A percentile compares a stretch with the other conserved stretches of the same genome.
Conservation (phyloP, 2,329 filamentous ascomycete species). For the Stagonosporopsis vannaccii region DNA sequence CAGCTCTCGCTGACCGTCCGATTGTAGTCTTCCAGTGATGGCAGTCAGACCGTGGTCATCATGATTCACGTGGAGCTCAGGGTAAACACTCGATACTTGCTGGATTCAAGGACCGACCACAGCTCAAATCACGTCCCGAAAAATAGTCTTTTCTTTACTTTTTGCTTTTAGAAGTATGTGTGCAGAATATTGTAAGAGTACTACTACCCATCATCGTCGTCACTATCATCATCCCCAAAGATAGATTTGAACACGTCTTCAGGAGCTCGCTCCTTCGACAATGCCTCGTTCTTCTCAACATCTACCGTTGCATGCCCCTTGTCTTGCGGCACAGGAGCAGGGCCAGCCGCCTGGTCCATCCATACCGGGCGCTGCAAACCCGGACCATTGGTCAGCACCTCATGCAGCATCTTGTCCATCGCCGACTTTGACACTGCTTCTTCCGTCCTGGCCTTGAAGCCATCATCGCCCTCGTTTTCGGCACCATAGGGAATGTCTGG, state of each 20-base stretch:
- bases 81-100: background rate
- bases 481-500: constrained; percentile 67
- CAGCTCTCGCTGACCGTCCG: background rate
- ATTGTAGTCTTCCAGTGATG: background rate
- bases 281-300: constrained; percentile 76
- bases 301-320: constrained; percentile 60
- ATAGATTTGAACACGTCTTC: constrained; percentile 90
- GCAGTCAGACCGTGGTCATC: background rate
- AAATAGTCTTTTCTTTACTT: no score
- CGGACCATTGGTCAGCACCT: constrained; percentile 38
- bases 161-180: background rate
- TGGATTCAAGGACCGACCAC: background rate
- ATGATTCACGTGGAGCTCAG: background rate
- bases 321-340: constrained; percentile 4
- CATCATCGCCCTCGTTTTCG: constrained; percentile 48
- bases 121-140: no score
- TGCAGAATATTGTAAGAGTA: background rate
- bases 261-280: constrained; percentile 76
- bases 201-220: constrained; percentile 45
- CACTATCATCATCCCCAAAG: constrained; percentile 87
- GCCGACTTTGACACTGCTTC: constrained; percentile 63
- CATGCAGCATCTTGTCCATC: constrained; percentile 53
- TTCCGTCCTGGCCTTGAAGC: constrained; percentile 35
- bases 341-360: constrained; percentile 27
- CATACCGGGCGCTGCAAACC: constrained; percentile 40